Base-by-base conservation (phyloP, 140 eudicot genomes). In the Ambrosia hybrid region DNA sequence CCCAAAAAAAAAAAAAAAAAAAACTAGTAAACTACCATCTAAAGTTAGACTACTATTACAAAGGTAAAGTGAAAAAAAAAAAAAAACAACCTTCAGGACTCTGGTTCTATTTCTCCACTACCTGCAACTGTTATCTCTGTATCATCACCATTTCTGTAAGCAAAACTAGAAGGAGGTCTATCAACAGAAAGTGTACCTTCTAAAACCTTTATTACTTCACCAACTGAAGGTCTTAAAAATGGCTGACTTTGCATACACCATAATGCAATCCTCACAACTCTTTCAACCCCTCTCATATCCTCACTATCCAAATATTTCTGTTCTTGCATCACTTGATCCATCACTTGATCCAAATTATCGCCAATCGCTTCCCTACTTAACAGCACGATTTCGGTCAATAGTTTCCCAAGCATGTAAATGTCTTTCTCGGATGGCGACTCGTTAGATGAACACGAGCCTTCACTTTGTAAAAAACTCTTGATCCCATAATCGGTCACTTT, bases 171-270 rank as follows among this genome's bases (percentile, higher is more conserved):
- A 3, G 96, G 95, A 11, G 96, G 96, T 49, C 88, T 85, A 76
- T 90, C 95, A 30, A 90, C 97, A 2, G 97, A 88, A 66, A 88
- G 90, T 1, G 91, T 81, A 60, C 97, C 97, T 79, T 90, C 95
- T 21, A 90, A 73, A 26, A 90, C 94, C 79, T 87, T 90, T 49
- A 85, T 82, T 46, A 90, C 95, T 82, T 90, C 97, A 15, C 92
- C 89, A 9, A 85, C 85, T 3, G 95, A 85, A 58, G 97, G 95
- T 70, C 97, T 79, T 73, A 83, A 73, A 77, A 85, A 85, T 9
- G 91, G 86, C 53, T 87, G 89, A 66, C 59, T 75, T 67, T 90
- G 97, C 97, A 83, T 84, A 79, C 97, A 90, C 97, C 97, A 90
- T 58, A 90, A 73, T 2, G 90, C 87, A 45, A 90, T 90, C 63